Percentiles rank a stretch among this genome's conserved stretches.
Evolutionary conservation across 176 grass and related monocot species (phyloP).

Genomic region (Triticum urartu): DNA sequence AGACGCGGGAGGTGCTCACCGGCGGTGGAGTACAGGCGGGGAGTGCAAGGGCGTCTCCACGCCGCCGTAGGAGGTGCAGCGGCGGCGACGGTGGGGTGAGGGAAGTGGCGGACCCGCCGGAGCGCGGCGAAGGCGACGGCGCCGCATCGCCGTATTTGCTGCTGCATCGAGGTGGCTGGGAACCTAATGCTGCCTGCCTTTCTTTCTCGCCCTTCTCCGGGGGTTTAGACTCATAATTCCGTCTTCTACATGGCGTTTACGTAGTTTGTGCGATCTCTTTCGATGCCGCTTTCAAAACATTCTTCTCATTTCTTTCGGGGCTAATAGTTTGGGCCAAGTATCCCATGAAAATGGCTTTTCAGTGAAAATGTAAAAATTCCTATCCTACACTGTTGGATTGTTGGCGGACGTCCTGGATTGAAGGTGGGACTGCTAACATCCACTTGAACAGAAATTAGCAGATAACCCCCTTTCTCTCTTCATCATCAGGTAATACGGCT

Average conservation of each 20-base stretch:
- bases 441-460: too few relatives aligned
- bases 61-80: not conserved
- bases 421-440: too few relatives aligned
- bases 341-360: too few relatives aligned
- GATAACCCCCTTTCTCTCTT: too few relatives aligned
- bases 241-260: not conserved
- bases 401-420: too few relatives aligned
- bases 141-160: constrained; percentile 37
- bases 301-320: too few relatives aligned
- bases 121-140: constrained; percentile 29
- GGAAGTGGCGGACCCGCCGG: not conserved
- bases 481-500: too few relatives aligned
- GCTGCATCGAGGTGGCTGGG: constrained; percentile 35
- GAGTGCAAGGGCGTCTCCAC: not conserved
- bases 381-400: too few relatives aligned
- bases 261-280: accelerated
- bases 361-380: too few relatives aligned
- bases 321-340: too few relatives aligned
- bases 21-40: constrained; percentile 24
- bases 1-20: constrained; percentile 30
- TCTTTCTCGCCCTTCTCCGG: not conserved
- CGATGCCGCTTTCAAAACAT: not conserved
- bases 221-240: not conserved
- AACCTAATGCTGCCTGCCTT: constrained; percentile 7
- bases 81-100: not conserved